Base-by-base conservation (phyloP, 2,329 filamentous ascomycete species). In the Gaeumannomyces tritici region DNA sequence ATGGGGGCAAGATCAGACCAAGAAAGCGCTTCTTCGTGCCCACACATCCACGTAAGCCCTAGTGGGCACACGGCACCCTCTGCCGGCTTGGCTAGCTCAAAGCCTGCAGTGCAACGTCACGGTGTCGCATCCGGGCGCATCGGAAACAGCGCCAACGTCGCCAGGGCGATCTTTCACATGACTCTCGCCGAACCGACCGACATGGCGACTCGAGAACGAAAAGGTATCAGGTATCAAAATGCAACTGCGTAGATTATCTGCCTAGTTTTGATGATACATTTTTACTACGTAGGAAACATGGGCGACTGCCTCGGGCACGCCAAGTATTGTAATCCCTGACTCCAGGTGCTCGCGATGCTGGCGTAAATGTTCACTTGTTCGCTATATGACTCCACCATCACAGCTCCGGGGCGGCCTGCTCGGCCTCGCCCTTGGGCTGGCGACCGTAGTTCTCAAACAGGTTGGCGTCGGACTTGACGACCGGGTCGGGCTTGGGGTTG, bases 401-500 rank as follows among this genome's bases (percentile, higher is more conserved):
- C 60, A 61, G 33, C 31, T 61, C 60, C 21, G 31, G 8, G 9
- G 12, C 31, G 33, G 56, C 27, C 57, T 63, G 57, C 62, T 64
- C 58, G 35, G 63, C 63, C 61, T 64, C 62, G 9, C 29, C 29
- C 8, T 18, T 12, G n/a, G 42, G 56, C 12, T 55, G 33, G 42
- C 59, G 59, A 12, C 42, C 42, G 6, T 28, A 31, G 31, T 61
- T 61, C 8, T 59, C 59, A 27, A 64, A 60, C 21, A 51, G 42
- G n/a, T 62, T 66, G 0, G 66, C 61, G 54, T 70, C 67, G 3
- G 70, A 71, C 65, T 73, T 69, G 3, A 78, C 82, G 11, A 83
- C 74, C 59, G 80, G 80, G 57, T 84, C 80, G 72, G 86, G 88
- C 69, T 84, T 77, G 0, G 85, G 85, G 65, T 81, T 79, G 74